phyloP scores from a whole-genome alignment of 768 basidiomycete genomes.

The Boletales sp. region DNA sequence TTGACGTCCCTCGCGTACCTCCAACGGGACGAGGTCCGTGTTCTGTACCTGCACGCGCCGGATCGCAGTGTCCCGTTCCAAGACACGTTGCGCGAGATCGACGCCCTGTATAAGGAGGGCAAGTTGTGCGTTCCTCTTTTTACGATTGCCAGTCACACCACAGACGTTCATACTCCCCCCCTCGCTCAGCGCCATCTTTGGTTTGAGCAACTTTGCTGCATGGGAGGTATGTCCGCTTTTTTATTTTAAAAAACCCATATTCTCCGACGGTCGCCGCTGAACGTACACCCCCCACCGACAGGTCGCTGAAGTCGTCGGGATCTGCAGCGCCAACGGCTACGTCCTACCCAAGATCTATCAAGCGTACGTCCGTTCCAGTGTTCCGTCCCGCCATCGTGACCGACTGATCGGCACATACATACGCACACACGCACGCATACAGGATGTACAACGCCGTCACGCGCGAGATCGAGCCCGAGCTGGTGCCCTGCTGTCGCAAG shows the following conservation, averaged over 20 bases:
- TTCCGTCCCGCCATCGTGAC: no score
- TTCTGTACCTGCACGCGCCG: conserved; percentile 59
- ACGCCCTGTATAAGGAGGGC: conserved; percentile 55
- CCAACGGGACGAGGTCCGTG: conserved; percentile 43
- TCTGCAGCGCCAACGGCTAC: conserved; percentile 52
- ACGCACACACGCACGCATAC: no score
- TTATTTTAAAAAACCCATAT: no score
- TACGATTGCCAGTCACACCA: no score
- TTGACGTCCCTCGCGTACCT: conserved; percentile 43
- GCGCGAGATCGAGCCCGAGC: conserved; percentile 44
- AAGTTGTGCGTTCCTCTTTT: conserved; percentile 39
- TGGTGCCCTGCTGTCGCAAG: conserved; percentile 57
- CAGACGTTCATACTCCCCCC: no score
- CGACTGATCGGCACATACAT: no score
- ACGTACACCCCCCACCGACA: conserved; percentile 6
- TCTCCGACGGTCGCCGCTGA: no score
- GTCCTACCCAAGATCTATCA: conserved; percentile 55
- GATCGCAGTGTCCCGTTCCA: conserved; percentile 57
- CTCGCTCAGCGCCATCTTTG: conserved; percentile 47
- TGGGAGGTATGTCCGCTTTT: conserved; percentile 46
- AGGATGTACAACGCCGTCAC: conserved; percentile 51
- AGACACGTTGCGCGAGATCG: conserved; percentile 49
- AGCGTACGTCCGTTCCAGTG: conserved; percentile 29
- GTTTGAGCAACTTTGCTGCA: conserved; percentile 56
- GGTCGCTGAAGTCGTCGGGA: conserved; percentile 58